Conservation (phyloP, 2,329 filamentous ascomycete genomes). For the Fusarium annulatum region DNA sequence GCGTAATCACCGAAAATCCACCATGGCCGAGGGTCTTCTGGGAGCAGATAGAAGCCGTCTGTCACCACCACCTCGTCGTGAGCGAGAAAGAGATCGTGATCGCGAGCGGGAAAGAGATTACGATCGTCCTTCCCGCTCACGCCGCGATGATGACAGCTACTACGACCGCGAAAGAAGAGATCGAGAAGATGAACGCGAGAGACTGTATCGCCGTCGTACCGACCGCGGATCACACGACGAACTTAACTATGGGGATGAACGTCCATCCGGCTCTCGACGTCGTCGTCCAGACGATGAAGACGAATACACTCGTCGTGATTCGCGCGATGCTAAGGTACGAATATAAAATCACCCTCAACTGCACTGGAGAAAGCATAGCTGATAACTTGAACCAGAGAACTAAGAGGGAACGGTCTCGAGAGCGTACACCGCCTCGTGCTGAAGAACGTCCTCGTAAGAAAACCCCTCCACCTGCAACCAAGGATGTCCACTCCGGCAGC, state of each 20-base stretch:
- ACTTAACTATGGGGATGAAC: constrained; percentile 87
- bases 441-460: constrained; percentile 68
- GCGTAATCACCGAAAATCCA: constrained; percentile 87
- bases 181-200: constrained; percentile 89
- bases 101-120: constrained; percentile 52
- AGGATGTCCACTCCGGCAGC: constrained; percentile 77
- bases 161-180: constrained; percentile 90
- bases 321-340: constrained; percentile 74
- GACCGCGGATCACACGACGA: constrained; percentile 85
- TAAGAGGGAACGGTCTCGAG: constrained; percentile 68
- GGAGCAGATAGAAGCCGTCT: constrained; percentile 62
- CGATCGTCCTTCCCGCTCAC: constrained; percentile 63
- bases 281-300: constrained; percentile 83
- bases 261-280: constrained; percentile 74
- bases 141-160: constrained; percentile 72
- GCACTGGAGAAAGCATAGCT: constrained; percentile 30
- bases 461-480: constrained; percentile 59
- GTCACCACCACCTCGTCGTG: constrained; percentile 49
- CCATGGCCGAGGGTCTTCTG: constrained; percentile 72
- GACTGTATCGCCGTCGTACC: constrained; percentile 82
- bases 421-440: constrained; percentile 67
- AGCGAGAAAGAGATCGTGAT: constrained; percentile 30
- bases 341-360: neutral
- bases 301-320: constrained; percentile 71
- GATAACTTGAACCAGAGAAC: constrained; percentile 59